Conservation (phyloP, 1,139 yeast genomes). For the Sugiyamaella japonica region DNA sequence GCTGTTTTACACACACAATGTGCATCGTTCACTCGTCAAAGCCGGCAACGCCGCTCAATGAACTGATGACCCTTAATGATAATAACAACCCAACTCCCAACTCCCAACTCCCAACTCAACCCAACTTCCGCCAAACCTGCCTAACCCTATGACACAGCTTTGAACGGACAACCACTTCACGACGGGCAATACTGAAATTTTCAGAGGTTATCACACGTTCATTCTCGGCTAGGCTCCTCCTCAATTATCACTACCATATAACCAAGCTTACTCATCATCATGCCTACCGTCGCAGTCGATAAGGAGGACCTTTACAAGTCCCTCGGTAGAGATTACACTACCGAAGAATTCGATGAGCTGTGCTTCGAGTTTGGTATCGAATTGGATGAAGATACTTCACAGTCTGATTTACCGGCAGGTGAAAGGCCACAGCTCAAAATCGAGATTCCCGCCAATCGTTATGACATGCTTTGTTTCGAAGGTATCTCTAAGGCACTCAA, state of each 20-base stretch:
- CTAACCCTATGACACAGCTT: constrained; percentile 14
- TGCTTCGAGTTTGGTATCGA: constrained; percentile 98
- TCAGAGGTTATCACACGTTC: not conserved
- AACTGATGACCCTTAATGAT: too few species aligned
- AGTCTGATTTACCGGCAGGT: constrained; percentile 46
- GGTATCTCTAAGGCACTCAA: constrained; percentile 96
- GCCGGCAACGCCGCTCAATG: too few species aligned
- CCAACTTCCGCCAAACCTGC: not conserved
- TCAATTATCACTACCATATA: not conserved
- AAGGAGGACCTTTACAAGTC: constrained; percentile 85
- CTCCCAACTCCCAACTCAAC: not conserved
- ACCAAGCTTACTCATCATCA: constrained; percentile 33
- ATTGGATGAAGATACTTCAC: constrained; percentile 82
- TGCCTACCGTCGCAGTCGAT: constrained; percentile 98
- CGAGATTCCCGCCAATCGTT: constrained; percentile 96
- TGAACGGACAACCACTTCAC: not conserved
- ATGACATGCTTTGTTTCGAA: constrained; percentile 96
- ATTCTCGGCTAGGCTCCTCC: not conserved
- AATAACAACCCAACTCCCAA: too few species aligned
- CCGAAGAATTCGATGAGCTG: constrained; percentile 92
- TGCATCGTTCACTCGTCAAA: too few species aligned
- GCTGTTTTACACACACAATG: too few species aligned
- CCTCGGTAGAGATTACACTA: constrained; percentile 77
- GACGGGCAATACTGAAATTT: constrained; percentile 7
- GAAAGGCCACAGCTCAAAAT: constrained; percentile 97